Evolutionary conservation across 352 stramenopile genomes (phyloP).

Genomic region (Blastocystis sp.): DNA sequence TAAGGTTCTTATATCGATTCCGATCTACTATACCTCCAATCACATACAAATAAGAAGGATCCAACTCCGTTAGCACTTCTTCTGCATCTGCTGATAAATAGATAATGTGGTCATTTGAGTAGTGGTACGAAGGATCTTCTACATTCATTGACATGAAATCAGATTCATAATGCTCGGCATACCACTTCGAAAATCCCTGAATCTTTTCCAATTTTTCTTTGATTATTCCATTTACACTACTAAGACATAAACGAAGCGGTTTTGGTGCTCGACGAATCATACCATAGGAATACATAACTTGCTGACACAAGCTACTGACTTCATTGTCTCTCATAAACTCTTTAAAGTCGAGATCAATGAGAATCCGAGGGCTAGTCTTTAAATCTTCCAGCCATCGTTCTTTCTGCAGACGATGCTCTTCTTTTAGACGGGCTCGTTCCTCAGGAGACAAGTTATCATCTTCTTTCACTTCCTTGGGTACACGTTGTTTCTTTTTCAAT

Average conservation of each 20-base stretch:
- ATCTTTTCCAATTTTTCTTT: slow-evolving; percentile 83
- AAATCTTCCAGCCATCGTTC: slow-evolving; percentile 75
- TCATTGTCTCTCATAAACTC: slow-evolving; percentile 86
- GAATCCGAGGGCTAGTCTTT: slow-evolving; percentile 79
- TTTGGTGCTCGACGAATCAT: slow-evolving; percentile 71
- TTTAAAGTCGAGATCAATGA: slow-evolving; percentile 91
- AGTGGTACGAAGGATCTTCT: background rate
- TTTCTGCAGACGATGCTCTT: slow-evolving; percentile 68
- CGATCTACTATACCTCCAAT: slow-evolving; percentile 94
- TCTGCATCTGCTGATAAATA: slow-evolving; percentile 90
- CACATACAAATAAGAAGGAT: slow-evolving; percentile 86
- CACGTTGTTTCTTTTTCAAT: slow-evolving; percentile 76
- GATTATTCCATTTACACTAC: slow-evolving; percentile 75
- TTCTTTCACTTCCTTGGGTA: slow-evolving; percentile 71
- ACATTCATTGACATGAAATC: slow-evolving; percentile 75
- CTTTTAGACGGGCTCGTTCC: background rate
- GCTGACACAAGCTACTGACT: slow-evolving; percentile 86
- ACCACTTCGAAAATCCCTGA: slow-evolving; percentile 77
- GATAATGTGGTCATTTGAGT: slow-evolving; percentile 76
- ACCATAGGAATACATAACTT: slow-evolving; percentile 85
- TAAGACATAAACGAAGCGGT: slow-evolving; percentile 70
- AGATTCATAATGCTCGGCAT: slow-evolving; percentile 74
- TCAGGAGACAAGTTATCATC: slow-evolving; percentile 72
- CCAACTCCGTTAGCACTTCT: slow-evolving; percentile 82
- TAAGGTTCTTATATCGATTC: slow-evolving; percentile 88